Evolutionary conservation across 352 stramenopile species (phyloP).

Genomic region (Phytophthora pistaciae): DNA sequence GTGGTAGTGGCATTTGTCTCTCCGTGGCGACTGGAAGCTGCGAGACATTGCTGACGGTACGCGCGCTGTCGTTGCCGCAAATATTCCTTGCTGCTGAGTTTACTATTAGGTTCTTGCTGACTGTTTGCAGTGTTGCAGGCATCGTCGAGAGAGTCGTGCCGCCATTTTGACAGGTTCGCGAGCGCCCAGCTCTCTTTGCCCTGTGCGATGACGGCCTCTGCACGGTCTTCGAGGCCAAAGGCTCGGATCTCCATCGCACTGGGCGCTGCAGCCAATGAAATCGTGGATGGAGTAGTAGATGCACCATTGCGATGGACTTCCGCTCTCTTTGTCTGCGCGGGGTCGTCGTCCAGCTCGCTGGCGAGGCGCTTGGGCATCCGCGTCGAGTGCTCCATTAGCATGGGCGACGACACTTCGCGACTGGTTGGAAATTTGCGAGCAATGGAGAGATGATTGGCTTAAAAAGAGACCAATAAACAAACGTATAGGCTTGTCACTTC

Average conservation of each 20-base stretch:
- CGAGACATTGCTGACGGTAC: slow-evolving; percentile 75
- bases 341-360: slow-evolving; percentile 10
- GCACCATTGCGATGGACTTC: background rate
- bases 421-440: slow-evolving; percentile 19
- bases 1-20: background rate
- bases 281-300: background rate
- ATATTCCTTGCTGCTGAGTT: slow-evolving; percentile 50
- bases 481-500: background rate
- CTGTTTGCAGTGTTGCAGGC: background rate
- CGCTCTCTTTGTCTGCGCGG: slow-evolving; percentile 11
- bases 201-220: slow-evolving; percentile 71
- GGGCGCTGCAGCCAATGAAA: slow-evolving; percentile 20
- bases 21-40: slow-evolving; percentile 2
- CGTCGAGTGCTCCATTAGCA: slow-evolving; percentile 12
- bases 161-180: slow-evolving; percentile 71
- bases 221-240: slow-evolving; percentile 81
- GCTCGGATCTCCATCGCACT: slow-evolving; percentile 66
- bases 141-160: slow-evolving; percentile 52
- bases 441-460: slow-evolving; percentile 15
- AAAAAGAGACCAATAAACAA: slow-evolving; percentile 1
- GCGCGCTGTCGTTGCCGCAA: slow-evolving; percentile 73
- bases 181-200: slow-evolving; percentile 62
- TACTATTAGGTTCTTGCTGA: slow-evolving; percentile 3
- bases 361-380: slow-evolving; percentile 23
- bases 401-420: background rate